Conservation (phyloP, 345 rosid genomes). For the Eucalyptus brandiana region DNA sequence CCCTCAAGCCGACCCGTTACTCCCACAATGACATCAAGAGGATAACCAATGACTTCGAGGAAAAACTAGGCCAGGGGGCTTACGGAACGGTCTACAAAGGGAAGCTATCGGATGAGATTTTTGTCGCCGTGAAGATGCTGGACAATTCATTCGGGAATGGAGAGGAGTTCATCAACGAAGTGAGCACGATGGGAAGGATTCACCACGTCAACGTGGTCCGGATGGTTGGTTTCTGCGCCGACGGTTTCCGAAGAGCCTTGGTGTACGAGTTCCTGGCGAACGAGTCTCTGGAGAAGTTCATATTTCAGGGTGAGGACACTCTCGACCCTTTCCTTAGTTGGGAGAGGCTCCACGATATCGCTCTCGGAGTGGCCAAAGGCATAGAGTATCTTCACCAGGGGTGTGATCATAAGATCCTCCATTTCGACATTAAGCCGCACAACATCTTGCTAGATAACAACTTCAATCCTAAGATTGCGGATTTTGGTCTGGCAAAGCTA, state of each 20-base stretch:
- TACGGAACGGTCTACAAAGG: slow-evolving; percentile 13
- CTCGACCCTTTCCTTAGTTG: neutral
- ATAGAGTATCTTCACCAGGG: slow-evolving; percentile 16
- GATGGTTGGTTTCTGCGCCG: slow-evolving; percentile 6
- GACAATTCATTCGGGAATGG: neutral
- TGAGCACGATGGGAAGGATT: slow-evolving; percentile 8
- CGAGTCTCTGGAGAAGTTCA: slow-evolving; percentile 12
- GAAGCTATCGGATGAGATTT: neutral
- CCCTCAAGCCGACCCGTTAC: slow-evolving; percentile 5
- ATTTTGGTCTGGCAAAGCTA: slow-evolving; percentile 18
- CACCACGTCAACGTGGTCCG: slow-evolving; percentile 12
- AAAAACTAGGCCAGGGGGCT: slow-evolving; percentile 12
- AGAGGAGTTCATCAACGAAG: slow-evolving; percentile 12
- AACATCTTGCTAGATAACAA: neutral
- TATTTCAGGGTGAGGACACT: neutral
- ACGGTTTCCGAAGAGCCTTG: neutral
- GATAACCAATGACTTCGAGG: neutral
- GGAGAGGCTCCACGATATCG: neutral
- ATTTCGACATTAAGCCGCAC: slow-evolving; percentile 16
- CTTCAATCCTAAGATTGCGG: slow-evolving; percentile 6
- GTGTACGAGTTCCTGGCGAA: slow-evolving; percentile 10
- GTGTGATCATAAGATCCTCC: slow-evolving; percentile 8
- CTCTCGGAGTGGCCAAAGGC: slow-evolving; percentile 7
- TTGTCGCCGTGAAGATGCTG: slow-evolving; percentile 11
- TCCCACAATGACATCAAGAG: neutral